These are phyloP conservation scores for Pyrus hybrid DNA, from an alignment of 331 rosid genomes.

Conservation along the genomic window DNA sequence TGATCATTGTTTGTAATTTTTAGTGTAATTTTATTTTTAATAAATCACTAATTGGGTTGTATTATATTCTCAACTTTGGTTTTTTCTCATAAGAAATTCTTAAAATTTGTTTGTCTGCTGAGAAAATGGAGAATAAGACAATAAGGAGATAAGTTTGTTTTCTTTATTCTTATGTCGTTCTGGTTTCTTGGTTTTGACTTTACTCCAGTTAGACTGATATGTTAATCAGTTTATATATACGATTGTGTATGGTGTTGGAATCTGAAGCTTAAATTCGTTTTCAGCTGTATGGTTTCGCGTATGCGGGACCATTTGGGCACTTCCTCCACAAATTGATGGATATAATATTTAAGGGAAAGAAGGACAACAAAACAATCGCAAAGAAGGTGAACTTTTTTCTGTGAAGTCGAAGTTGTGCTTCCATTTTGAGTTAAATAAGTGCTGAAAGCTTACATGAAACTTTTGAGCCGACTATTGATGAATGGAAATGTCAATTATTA, in stretches of 20 bases:
- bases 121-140: background rate
- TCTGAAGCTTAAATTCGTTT: constrained; percentile 14
- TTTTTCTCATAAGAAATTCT: background rate
- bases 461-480: constrained; percentile 13
- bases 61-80: background rate
- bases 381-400: constrained; percentile 50
- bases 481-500: constrained; percentile 22
- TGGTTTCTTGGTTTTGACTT: background rate
- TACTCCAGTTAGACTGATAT: background rate
- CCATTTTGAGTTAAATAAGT: background rate
- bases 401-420: background rate
- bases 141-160: background rate
- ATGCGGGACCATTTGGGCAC: constrained; percentile 87
- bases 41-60: background rate
- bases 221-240: background rate
- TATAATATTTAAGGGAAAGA: constrained; percentile 62
- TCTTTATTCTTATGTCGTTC: background rate
- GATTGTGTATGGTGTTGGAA: background rate
- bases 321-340: constrained; percentile 89
- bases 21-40: background rate
- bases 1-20: background rate
- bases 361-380: constrained; percentile 61
- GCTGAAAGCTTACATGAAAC: background rate
- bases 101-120: background rate
- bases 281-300: constrained; percentile 90